A percentile compares a stretch with the other conserved stretches of the same genome.
Evolutionary conservation across 2,329 filamentous ascomycete genomes (phyloP).

Genomic region (Diaporthe ilicicola): DNA sequence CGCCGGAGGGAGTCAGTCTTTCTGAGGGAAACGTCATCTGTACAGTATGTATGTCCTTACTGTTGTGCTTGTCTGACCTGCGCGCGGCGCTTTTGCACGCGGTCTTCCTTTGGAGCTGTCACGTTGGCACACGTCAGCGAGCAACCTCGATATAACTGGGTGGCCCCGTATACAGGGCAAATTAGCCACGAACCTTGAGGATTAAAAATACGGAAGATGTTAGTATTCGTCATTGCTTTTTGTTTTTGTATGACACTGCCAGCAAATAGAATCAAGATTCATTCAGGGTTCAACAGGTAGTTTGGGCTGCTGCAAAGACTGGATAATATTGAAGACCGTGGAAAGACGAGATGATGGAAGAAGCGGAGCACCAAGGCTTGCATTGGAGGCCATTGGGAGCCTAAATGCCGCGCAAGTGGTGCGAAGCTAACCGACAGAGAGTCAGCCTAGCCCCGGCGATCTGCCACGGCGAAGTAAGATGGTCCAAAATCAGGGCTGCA

Average conservation of each 20-base stretch:
- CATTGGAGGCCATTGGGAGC: no score
- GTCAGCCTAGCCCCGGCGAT: neutral
- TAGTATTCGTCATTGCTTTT: conserved; percentile 26
- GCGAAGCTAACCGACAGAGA: neutral
- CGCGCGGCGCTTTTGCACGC: conserved; percentile 38
- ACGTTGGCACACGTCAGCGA: conserved; percentile 6
- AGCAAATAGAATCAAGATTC: accelerated
- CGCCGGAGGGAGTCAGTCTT: neutral
- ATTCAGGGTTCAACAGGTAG: no score
- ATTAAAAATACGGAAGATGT: conserved; percentile 47
- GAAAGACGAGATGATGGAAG: neutral
- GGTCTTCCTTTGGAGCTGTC: conserved; percentile 39
- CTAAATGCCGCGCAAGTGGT: neutral
- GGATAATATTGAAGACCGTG: neutral
- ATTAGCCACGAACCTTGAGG: conserved; percentile 38
- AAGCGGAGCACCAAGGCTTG: neutral
- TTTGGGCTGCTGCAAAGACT: neutral
- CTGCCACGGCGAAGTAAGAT: neutral
- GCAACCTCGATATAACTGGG: accelerated
- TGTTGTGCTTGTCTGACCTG: conserved; percentile 42
- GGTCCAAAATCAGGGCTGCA: neutral
- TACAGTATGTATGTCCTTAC: conserved; percentile 32
- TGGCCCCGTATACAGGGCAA: accelerated
- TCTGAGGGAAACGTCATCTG: neutral
- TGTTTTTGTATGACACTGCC: neutral